Percentiles rank a stretch among this genome's conserved stretches.
phyloP scores from a whole-genome alignment of 2,329 filamentous ascomycete species.

The Pezicula carpinea region DNA sequence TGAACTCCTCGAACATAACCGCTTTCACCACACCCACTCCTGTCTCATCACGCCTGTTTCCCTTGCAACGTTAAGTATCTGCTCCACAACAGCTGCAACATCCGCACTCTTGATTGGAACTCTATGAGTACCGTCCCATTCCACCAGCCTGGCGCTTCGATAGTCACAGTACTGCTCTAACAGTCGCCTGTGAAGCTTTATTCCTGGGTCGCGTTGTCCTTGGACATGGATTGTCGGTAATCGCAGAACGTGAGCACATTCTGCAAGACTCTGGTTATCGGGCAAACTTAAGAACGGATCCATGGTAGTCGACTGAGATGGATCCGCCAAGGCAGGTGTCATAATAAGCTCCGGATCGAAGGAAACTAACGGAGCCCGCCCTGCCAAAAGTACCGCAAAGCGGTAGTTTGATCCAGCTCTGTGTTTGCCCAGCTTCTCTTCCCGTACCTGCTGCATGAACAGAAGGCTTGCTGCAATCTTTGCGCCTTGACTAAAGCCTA shows the following conservation, averaged over 20 bases:
- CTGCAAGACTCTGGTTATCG: slow-evolving; percentile 12
- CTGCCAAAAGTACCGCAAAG: slow-evolving; percentile 59
- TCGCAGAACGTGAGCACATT: slow-evolving; percentile 45
- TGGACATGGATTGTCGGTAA: slow-evolving; percentile 64
- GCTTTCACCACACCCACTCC: no score
- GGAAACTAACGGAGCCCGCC: slow-evolving; percentile 51
- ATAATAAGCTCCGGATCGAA: slow-evolving; percentile 35
- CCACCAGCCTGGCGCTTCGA: slow-evolving; percentile 50
- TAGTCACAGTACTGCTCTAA: slow-evolving; percentile 54
- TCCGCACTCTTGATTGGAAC: slow-evolving; percentile 64
- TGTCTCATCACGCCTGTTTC: background rate
- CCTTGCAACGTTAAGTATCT: slow-evolving; percentile 29
- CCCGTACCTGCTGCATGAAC: slow-evolving; percentile 54
- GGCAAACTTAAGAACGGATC: background rate
- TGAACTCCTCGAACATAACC: no score
- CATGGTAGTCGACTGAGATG: background rate
- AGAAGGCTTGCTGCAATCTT: slow-evolving; percentile 55
- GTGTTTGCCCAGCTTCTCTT: background rate
- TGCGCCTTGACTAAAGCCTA: slow-evolving; percentile 64
- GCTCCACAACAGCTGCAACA: slow-evolving; percentile 51
- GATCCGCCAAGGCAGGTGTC: background rate
- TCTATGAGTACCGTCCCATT: slow-evolving; percentile 69
- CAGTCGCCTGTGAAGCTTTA: slow-evolving; percentile 53
- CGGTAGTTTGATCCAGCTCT: slow-evolving; percentile 34
- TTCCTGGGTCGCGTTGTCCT: slow-evolving; percentile 53